These are phyloP conservation scores for Elaeis oleifera DNA, from an alignment of 202 grass and related monocot species.

Conservation along the genomic window DNA sequence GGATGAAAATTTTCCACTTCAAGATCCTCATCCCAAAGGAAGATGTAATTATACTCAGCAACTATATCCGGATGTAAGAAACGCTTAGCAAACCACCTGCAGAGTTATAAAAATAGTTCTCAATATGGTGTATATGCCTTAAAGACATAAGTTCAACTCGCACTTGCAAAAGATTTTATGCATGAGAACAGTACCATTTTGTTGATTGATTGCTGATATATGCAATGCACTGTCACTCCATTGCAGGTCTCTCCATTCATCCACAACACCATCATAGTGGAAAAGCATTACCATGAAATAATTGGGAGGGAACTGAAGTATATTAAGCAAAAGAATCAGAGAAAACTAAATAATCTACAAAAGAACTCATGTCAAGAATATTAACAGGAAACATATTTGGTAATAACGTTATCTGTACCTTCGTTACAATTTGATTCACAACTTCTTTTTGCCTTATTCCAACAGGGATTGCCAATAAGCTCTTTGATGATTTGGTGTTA, in stretches of 20 bases:
- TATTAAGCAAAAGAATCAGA: conserved; percentile 3
- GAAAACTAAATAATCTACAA: conserved; percentile 10
- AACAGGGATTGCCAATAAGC: conserved; percentile 73
- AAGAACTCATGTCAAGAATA: conserved; percentile 9
- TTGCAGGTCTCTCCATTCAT: conserved; percentile 57
- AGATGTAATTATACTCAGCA: conserved; percentile 67
- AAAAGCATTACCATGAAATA: conserved; percentile 76
- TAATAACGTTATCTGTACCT: conserved; percentile 31
- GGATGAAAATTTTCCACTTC: conserved; percentile 72
- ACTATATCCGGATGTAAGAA: conserved; percentile 92
- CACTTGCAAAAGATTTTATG: neutral
- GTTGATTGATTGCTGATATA: conserved; percentile 68
- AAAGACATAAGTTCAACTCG: neutral
- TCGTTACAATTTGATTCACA: conserved; percentile 66
- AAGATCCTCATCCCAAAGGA: conserved; percentile 95
- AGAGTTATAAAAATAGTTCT: neutral
- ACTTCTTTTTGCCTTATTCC: conserved; percentile 79
- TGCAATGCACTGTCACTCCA: conserved; percentile 59
- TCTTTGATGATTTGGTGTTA: conserved; percentile 25
- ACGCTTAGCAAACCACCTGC: conserved; percentile 84
- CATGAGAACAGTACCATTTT: conserved; percentile 45
- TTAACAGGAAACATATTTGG: neutral
- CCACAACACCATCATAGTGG: conserved; percentile 83
- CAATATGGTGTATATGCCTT: neutral
- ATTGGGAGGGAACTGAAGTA: conserved; percentile 42